Conservation (phyloP, 1,284 basidiomycete genomes). For the Cryptococcus sp. region DNA sequence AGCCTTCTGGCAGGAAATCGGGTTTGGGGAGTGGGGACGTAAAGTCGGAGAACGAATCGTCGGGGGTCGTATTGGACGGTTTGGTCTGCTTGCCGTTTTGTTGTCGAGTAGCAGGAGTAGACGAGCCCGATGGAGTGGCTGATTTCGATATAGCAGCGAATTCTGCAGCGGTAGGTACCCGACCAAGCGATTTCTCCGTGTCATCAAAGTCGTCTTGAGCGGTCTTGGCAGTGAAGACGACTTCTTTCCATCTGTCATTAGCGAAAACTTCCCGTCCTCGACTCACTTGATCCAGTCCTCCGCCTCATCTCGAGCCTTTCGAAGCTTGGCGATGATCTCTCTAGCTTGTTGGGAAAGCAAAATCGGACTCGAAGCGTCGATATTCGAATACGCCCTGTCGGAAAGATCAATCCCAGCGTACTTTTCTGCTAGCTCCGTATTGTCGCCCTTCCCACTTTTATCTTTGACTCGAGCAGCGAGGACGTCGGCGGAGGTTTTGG, state of each 20-base stretch:
- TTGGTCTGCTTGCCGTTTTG: not conserved
- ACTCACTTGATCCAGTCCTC: conserved; percentile 72
- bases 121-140: no score
- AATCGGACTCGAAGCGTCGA: conserved; percentile 84
- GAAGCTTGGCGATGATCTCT: conserved; percentile 71
- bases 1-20: conserved; percentile 43
- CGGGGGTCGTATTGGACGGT: conserved; percentile 5
- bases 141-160: no score
- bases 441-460: not conserved
- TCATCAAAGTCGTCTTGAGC: conserved; percentile 29
- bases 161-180: not conserved
- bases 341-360: conserved; percentile 76
- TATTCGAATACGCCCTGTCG: conserved; percentile 48
- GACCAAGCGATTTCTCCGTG: not conserved
- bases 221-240: conserved; percentile 32
- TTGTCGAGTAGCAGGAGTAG: no score
- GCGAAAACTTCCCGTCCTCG: not conserved
- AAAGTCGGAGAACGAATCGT: conserved; percentile 20
- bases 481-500: conserved; percentile 7
- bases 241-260: conserved; percentile 38
- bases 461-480: conserved; percentile 3
- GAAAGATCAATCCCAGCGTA: conserved; percentile 2
- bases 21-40: conserved; percentile 44
- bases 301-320: conserved; percentile 85
- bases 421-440: not conserved